Evolutionary conservation across 768 basidiomycete species (phyloP), one percentile per base, ranked within the genome.

Genomic region (Boletus fagicola): DNA sequence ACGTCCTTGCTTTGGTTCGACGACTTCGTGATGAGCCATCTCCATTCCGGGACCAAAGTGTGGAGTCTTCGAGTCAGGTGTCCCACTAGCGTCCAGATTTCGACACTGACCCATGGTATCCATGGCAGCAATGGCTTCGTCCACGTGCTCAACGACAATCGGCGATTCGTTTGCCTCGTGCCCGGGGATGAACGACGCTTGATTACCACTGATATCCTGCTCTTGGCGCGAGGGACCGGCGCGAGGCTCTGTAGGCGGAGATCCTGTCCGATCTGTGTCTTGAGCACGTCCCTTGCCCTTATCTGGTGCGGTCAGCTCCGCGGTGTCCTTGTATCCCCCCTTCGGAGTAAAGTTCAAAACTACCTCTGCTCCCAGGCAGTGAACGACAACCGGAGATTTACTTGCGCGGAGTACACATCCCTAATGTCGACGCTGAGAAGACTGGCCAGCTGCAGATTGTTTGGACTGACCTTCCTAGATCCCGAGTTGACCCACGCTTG

Each of bases 401-500:
- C 51, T 63, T 12, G 71, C 72, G 10, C 26, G 44, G n/a, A 72
- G 45, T 47, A 69, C 43, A 8, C 46, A 39, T 48, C 72, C 72
- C 71, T 72, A 30, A 33, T 31, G 2, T 44, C 46, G 18, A 33
- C 13, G 13, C n/a, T 62, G 30, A 65, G 55, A 22, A 50, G 31
- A 22, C 11, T 33, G 5, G 13, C 13, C 13, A 9, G 22, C 18
- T 18, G 5, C 36, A 22, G 36, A 38, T 43, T 16, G 45, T 30
- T 30, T 20, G 20, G 22, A 50, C 61, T 22, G 51, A 72, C 79
- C 72, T 67, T 76, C 63, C 56, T 76, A 11, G 62, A 66, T 35
- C 80, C 80, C 12, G 70, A 22, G 18, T 72, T 69, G 26, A 74
- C 71, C 80, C 81, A 83, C 5, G 76, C 80, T 31, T 75, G 57